Conservation (phyloP, 2,329 filamentous ascomycete species). For the Domatiomyces catenatus region DNA sequence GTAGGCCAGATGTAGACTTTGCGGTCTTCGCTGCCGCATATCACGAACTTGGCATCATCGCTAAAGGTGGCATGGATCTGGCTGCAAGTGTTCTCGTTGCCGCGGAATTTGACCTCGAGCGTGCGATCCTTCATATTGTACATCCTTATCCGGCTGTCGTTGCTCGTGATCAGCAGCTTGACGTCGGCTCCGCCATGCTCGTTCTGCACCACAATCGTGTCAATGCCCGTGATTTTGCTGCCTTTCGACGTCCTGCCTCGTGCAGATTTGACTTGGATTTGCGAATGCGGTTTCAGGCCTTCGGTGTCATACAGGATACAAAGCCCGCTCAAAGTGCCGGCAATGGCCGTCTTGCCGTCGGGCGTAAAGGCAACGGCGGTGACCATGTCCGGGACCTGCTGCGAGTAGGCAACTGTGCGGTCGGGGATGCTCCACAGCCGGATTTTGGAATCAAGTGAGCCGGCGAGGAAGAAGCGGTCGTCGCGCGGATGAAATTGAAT, state of each 20-base stretch:
- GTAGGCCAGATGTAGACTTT: constrained; percentile 82
- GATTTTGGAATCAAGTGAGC: constrained; percentile 75
- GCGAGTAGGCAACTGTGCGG: constrained; percentile 75
- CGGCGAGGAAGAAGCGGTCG: constrained; percentile 91
- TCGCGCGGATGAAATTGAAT: constrained; percentile 89
- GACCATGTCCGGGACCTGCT: constrained; percentile 67
- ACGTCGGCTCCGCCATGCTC: constrained; percentile 48
- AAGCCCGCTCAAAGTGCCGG: constrained; percentile 68
- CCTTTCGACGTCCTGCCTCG: constrained; percentile 88
- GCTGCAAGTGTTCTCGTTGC: constrained; percentile 75
- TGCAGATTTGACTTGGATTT: constrained; percentile 85
- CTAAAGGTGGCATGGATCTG: constrained; percentile 84
- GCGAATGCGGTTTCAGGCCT: constrained; percentile 64
- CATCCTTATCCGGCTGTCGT: constrained; percentile 79
- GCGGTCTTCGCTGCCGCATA: constrained; percentile 84
- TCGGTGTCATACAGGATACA: constrained; percentile 91
- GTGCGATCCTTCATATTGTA: constrained; percentile 78
- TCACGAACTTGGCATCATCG: constrained; percentile 71
- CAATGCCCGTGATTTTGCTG: constrained; percentile 92
- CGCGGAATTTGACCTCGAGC: constrained; percentile 78
- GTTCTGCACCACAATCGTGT: constrained; percentile 50
- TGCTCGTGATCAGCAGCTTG: constrained; percentile 81
- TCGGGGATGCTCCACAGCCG: constrained; percentile 95
- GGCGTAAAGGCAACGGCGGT: constrained; percentile 89
- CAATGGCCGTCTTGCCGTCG: constrained; percentile 77